These are phyloP conservation scores for Boletales sp. DNA, from an alignment of 768 basidiomycete species.

Conservation along the genomic window DNA sequence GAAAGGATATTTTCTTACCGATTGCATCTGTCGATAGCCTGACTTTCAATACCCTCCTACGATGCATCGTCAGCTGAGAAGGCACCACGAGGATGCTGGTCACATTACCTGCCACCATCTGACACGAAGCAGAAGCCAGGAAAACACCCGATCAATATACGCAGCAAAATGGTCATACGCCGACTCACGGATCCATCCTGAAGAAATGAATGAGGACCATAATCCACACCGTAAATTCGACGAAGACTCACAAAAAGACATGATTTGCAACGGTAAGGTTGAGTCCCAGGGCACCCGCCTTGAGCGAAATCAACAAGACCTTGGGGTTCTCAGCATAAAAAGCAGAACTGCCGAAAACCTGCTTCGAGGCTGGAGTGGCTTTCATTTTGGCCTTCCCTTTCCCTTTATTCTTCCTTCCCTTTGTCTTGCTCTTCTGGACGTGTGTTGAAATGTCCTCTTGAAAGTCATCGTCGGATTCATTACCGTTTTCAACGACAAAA, in stretches of 20 bases:
- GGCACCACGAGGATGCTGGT: background rate
- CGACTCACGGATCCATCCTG: constrained; percentile 80
- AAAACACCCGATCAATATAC: constrained; percentile 11
- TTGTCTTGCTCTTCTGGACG: constrained; percentile 30
- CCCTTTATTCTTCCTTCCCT: constrained; percentile 37
- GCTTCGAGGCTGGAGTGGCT: constrained; percentile 13
- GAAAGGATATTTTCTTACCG: constrained; percentile 37
- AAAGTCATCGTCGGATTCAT: constrained; percentile 29
- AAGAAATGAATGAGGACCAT: constrained; percentile 7
- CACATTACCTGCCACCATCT: constrained; percentile 74
- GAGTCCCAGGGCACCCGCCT: constrained; percentile 81
- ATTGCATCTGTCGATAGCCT: constrained; percentile 79
- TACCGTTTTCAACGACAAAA: constrained; percentile 26
- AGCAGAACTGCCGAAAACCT: constrained; percentile 16
- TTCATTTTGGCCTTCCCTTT: constrained; percentile 31
- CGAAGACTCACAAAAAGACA: constrained; percentile 62
- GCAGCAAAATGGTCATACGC: background rate
- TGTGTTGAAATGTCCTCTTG: constrained; percentile 28
- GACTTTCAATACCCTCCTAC: constrained; percentile 80
- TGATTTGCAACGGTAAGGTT: constrained; percentile 90
- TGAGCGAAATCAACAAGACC: constrained; percentile 85
- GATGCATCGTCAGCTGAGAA: constrained; percentile 23
- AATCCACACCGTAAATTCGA: background rate
- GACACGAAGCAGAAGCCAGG: background rate
- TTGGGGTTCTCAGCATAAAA: constrained; percentile 50